Conservation (phyloP, 1,284 basidiomycete genomes). For the Leccinum pachyderme region DNA sequence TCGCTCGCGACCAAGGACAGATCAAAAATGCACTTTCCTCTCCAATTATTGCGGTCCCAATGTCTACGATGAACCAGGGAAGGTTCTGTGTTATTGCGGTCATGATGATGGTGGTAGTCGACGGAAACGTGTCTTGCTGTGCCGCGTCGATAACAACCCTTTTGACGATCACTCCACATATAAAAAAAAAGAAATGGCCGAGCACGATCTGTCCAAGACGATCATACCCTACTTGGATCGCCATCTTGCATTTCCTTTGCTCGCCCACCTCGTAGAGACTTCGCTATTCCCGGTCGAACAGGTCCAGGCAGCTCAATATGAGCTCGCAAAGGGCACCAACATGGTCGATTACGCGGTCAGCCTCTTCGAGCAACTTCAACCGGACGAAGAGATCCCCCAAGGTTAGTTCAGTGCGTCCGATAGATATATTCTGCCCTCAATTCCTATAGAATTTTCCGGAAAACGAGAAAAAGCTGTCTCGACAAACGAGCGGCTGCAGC, state of each 20-base stretch:
- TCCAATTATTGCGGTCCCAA: slow-evolving; percentile 81
- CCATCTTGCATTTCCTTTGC: slow-evolving; percentile 90
- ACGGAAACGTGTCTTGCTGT: slow-evolving; percentile 26
- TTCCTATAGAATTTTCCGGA: slow-evolving; percentile 67
- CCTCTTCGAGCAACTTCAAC: slow-evolving; percentile 76
- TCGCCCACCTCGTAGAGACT: slow-evolving; percentile 80
- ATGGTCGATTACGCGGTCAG: slow-evolving; percentile 90
- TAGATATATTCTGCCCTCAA: background rate
- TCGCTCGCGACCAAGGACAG: background rate
- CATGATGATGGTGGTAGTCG: slow-evolving; percentile 48
- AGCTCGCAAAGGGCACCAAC: slow-evolving; percentile 94
- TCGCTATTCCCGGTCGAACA: slow-evolving; percentile 74
- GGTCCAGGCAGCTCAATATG: slow-evolving; percentile 88
- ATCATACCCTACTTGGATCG: slow-evolving; percentile 93
- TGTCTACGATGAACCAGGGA: slow-evolving; percentile 79
- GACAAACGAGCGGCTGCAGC: slow-evolving; percentile 80
- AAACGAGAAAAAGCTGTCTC: slow-evolving; percentile 81
- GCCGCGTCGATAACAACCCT: slow-evolving; percentile 1
- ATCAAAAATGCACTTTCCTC: slow-evolving; percentile 45
- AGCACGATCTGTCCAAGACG: slow-evolving; percentile 88
- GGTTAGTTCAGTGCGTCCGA: slow-evolving; percentile 43
- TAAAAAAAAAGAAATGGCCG: slow-evolving; percentile 58
- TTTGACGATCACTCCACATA: slow-evolving; percentile 5
- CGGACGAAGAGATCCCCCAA: slow-evolving; percentile 63
- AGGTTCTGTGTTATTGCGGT: slow-evolving; percentile 70